Evolutionary conservation across 2,329 filamentous ascomycete species (phyloP), one percentile per base, ranked within the genome.

Genomic region (Cladosporium velox): DNA sequence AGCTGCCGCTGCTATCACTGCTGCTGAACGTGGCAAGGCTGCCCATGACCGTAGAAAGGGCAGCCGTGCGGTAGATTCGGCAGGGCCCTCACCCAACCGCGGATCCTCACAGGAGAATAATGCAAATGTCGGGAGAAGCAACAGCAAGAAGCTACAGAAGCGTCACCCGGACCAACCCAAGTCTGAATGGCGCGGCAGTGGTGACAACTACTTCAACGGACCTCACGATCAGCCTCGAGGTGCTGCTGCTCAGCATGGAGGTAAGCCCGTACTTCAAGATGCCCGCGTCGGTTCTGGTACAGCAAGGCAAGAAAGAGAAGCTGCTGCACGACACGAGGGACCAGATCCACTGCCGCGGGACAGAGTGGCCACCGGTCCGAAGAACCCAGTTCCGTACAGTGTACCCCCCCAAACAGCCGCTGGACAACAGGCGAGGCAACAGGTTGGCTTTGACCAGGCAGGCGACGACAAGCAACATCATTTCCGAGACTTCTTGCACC

Each of bases 391-490:
- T 6, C 70, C 69, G 14, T 79, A 79, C 61, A 65, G 67, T 7
- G 68, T 78, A 2, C 77, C 77, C 11, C 77, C 77, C 18, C 77
- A 78, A 65, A 78, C 77, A 4, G 71, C 73, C 5, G 73, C 73
- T 26, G 77, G 73, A 14, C 76, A 77, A 41, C 70, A 71, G 38
- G 75, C 78, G 21, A 73, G 78, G 30, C 77, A 79, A 57, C 77
- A 77, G 62, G 78, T 83, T n/a, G 79, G 77, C 0, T 81, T 82
- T 59, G 76, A 73, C 12, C 71, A 74, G 28, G 30, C 44, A 24
- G 35, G 70, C 6, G 71, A 75, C 15, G 73, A 77, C 18, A 69
- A 75, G 28, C 71, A 74, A n/a, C 76, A 77, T 65, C 65, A 72
- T n/a, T 69, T 77, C 52, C 68, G 72, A 75, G 79, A 66, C 70